Evolutionary conservation across 257 asterid species (phyloP).

Genomic region (Solanum medicagineum): DNA sequence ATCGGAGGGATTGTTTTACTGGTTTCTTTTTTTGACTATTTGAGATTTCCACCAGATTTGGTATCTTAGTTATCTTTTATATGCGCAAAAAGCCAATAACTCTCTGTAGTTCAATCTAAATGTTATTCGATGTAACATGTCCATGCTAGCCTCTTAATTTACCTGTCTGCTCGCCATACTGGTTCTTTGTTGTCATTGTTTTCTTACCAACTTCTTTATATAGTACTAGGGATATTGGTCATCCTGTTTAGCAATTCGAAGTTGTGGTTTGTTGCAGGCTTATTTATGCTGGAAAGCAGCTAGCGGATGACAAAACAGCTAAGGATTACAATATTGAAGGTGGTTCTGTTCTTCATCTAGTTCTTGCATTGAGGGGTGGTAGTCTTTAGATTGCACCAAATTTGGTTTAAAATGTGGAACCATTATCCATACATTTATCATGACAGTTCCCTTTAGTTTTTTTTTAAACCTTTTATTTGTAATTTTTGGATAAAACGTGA

Average conservation of each 20-base stretch:
- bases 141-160: background rate
- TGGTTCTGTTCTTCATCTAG: constrained; percentile 79
- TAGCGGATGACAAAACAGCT: constrained; percentile 81
- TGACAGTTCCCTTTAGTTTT: background rate
- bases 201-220: no score
- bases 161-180: background rate
- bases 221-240: background rate
- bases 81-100: background rate
- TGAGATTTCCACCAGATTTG: background rate
- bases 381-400: constrained; percentile 9
- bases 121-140: background rate
- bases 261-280: constrained; percentile 30
- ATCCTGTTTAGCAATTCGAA: background rate
- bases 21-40: background rate
- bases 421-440: background rate
- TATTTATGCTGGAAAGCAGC: constrained; percentile 84
- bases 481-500: background rate
- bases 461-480: background rate
- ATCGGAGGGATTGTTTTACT: background rate
- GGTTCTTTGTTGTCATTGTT: background rate
- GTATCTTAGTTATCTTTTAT: background rate
- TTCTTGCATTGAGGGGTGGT: constrained; percentile 80
- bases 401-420: background rate
- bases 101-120: background rate
- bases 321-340: constrained; percentile 87